These are phyloP conservation scores for Cardiospermum halicacabum DNA, from an alignment of 345 rosid species.

Conservation along the genomic window DNA sequence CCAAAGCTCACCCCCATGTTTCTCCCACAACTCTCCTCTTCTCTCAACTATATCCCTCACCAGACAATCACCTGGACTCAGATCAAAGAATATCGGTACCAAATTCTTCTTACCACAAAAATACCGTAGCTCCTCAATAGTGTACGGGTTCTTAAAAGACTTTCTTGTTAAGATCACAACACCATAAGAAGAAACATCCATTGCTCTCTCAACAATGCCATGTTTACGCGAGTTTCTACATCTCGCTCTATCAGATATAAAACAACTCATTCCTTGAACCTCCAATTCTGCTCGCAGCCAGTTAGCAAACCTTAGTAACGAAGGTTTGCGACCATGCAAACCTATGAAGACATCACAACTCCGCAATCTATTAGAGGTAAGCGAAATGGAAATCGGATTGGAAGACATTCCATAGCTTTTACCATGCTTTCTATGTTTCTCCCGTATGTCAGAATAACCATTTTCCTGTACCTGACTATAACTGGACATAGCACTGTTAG, in stretches of 20 bases:
- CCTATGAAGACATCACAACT: slow-evolving; percentile 88
- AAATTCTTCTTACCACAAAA: slow-evolving; percentile 83
- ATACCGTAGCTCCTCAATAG: slow-evolving; percentile 81
- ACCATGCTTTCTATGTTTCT: slow-evolving; percentile 34
- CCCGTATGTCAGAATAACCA: slow-evolving; percentile 25
- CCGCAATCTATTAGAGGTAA: slow-evolving; percentile 59
- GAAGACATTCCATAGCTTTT: slow-evolving; percentile 34
- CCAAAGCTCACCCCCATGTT: slow-evolving; percentile 88
- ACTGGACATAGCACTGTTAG: slow-evolving; percentile 40
- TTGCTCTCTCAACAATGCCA: slow-evolving; percentile 64
- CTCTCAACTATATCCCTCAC: slow-evolving; percentile 92
- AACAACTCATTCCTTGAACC: slow-evolving; percentile 90
- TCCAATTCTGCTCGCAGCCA: slow-evolving; percentile 93
- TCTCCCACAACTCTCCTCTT: slow-evolving; percentile 94
- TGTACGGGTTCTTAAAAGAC: slow-evolving; percentile 69
- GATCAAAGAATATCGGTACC: slow-evolving; percentile 83
- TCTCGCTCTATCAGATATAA: slow-evolving; percentile 71
- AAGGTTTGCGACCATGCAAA: slow-evolving; percentile 69
- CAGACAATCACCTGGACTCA: slow-evolving; percentile 76
- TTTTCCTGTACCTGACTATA: slow-evolving; percentile 28
- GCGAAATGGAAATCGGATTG: slow-evolving; percentile 52
- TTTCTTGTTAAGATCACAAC: slow-evolving; percentile 74
- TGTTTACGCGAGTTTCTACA: slow-evolving; percentile 70
- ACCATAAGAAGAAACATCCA: slow-evolving; percentile 86
- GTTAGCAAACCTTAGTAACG: slow-evolving; percentile 67